phyloP scores from a whole-genome alignment of 106 monocot genomes.

The Posidonia australis region DNA sequence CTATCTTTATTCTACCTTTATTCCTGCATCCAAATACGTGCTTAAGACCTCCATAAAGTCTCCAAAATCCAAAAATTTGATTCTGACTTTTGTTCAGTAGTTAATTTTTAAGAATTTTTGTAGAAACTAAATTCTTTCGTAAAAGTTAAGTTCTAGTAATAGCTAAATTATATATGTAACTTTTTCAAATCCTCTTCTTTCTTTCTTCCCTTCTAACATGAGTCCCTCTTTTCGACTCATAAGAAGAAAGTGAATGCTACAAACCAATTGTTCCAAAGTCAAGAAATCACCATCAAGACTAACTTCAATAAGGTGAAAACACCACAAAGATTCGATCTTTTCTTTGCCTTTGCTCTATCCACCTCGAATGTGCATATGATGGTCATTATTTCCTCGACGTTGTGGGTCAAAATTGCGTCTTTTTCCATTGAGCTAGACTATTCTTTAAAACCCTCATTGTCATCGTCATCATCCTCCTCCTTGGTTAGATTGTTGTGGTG shows the following conservation, averaged over 20 bases:
- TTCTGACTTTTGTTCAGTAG: too few species aligned
- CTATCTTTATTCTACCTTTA: too few species aligned
- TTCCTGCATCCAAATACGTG: too few species aligned
- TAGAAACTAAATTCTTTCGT: too few species aligned
- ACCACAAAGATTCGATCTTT: slow-evolving; percentile 35
- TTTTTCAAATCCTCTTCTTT: too few species aligned
- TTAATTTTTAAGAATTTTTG: too few species aligned
- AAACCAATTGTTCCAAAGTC: slow-evolving; percentile 72
- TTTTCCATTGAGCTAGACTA: not conserved
- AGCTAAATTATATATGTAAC: too few species aligned
- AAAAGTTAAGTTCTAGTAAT: too few species aligned
- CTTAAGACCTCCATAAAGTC: too few species aligned
- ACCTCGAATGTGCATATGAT: slow-evolving; percentile 17
- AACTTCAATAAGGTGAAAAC: slow-evolving; percentile 35
- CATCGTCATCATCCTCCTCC: not conserved
- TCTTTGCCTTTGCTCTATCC: slow-evolving; percentile 37
- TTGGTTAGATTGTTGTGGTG: not conserved
- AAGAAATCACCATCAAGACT: slow-evolving; percentile 43
- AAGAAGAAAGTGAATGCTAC: slow-evolving; percentile 82
- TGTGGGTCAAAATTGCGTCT: slow-evolving; percentile 8
- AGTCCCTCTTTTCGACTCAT: slow-evolving; percentile 59
- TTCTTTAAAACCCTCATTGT: not conserved
- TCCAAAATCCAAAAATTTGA: too few species aligned
- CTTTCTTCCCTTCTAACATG: too few species aligned
- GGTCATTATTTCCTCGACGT: slow-evolving; percentile 20